Evolutionary conservation across 208 protist species (phyloP), one percentile per base, ranked within the genome.

Genomic region (Paratrypanosoma confusum): DNA sequence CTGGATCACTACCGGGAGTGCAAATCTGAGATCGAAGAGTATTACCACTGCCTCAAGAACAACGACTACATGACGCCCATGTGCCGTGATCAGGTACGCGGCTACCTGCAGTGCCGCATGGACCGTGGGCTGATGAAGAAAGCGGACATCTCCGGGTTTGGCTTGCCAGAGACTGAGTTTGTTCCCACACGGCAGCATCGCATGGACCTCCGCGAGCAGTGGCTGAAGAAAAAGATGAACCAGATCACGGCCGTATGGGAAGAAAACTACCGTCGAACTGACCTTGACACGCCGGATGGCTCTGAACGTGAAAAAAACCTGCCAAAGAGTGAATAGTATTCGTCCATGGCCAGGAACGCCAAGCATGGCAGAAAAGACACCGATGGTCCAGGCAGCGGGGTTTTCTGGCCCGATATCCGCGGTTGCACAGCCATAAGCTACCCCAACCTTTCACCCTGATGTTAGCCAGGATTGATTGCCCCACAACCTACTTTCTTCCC

Each of bases 1-100:
- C 71, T 93, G 6, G 85, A 93, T 44, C 81, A 91, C 60, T 87
- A 86, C 47, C 74, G 80, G 16, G 85, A 93, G 57, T 93, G 85
- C 57, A 87, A 80, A 48, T 65, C 39, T 14, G 49, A 80, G 37
- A 87, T 93, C 32, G 76, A 79, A 41, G 41, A 50, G 16, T 90
- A 91, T 54, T 91, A 85, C 56, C 49, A 4, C 1, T 93, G 85
- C 45, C 43, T 93, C n/a, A 81, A 86, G 57, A 41, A 50, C 1
- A 72, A 89, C 55, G 58, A 87, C 4, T 83, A 87, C 61, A 50
- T 86, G 41, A 57, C 81, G 17, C 78, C 79, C n/a, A 64, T 82
- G 67, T 93, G 85, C 63, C 72, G 85, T 13, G 68, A 84, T 42
- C 52, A 74, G 38, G 68, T 79, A 16, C 65, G 72, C 37, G 51